phyloP scores from a whole-genome alignment of 768 basidiomycete genomes.

The Tubosaeta sp. region DNA sequence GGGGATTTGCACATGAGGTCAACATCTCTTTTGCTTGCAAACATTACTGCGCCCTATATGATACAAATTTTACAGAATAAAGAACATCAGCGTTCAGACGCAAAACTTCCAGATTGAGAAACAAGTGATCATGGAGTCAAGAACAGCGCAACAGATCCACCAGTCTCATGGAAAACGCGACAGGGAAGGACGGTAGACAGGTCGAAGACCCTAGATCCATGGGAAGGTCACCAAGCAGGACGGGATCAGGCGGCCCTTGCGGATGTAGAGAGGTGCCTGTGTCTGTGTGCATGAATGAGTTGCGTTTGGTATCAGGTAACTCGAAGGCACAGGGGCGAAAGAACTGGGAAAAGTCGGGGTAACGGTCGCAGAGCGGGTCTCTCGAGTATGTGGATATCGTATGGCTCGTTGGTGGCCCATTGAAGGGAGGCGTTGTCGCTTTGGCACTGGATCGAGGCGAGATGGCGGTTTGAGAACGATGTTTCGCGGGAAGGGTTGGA shows the following conservation, averaged over 20 bases:
- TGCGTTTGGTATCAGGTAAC: too few relatives aligned
- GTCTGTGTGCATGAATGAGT: conserved; percentile 1
- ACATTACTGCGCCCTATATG: not conserved
- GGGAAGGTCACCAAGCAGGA: not conserved
- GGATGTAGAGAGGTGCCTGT: not conserved
- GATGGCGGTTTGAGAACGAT: not conserved
- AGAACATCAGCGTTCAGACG: not conserved
- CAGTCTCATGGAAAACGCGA: conserved; percentile 19
- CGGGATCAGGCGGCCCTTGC: not conserved
- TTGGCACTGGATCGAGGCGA: not conserved
- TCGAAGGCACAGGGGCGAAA: conserved; percentile 13
- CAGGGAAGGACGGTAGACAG: conserved; percentile 11
- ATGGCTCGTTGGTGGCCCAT: not conserved
- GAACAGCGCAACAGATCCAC: conserved; percentile 9
- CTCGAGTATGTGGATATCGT: conserved; percentile 23
- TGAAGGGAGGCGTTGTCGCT: not conserved
- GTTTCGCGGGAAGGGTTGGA: not conserved
- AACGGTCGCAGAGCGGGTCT: conserved; percentile 28
- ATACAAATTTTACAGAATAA: conserved; percentile 13
- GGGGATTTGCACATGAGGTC: not conserved
- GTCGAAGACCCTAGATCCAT: not conserved
- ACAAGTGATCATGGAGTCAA: not conserved
- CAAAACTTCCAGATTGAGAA: not conserved
- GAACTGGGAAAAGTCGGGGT: conserved; percentile 32
- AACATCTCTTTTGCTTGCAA: not conserved